Conservation (phyloP, 2,329 filamentous ascomycete genomes). For the Pseudocercospora ulei region DNA sequence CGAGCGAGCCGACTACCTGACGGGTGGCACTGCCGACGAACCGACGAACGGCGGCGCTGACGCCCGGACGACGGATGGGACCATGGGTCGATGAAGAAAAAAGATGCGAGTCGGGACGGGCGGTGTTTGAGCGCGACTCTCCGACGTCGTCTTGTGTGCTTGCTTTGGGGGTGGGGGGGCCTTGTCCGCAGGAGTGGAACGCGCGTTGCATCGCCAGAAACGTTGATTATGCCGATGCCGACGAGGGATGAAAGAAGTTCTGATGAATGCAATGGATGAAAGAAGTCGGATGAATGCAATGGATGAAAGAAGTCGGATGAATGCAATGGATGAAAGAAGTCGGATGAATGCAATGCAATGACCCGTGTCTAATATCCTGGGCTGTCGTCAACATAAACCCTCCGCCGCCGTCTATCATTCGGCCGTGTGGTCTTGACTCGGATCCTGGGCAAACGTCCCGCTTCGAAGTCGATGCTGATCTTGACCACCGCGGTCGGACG, state of each 20-base stretch:
- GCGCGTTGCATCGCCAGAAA: conserved; percentile 1
- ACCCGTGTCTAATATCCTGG: conserved; percentile 3
- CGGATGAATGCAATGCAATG: background rate
- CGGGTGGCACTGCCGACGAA: conserved; percentile 38
- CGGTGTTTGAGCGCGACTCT: background rate
- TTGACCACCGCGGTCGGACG: conserved; percentile 27
- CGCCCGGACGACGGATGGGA: conserved; percentile 36
- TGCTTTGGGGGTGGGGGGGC: background rate
- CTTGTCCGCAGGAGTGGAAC: background rate
- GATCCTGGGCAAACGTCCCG: conserved; percentile 27
- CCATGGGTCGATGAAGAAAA: conserved; percentile 35
- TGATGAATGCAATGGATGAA: conserved; percentile 4
- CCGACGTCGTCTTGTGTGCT: background rate
- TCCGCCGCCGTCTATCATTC: conserved; percentile 18
- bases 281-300: conserved; percentile 4
- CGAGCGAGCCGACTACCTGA: conserved; percentile 81
- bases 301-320: conserved; percentile 1
- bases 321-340: background rate
- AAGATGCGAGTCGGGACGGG: too few species aligned
- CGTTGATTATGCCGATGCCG: conserved; percentile 12
- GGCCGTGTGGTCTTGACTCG: conserved; percentile 27
- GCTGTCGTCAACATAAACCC: conserved; percentile 58
- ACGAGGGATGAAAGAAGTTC: too few species aligned
- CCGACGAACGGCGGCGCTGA: conserved; percentile 29
- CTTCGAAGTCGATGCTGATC: conserved; percentile 29